Evolutionary conservation across 192 early-diverging fungal species (phyloP).

Genomic region (Backusella circina): DNA sequence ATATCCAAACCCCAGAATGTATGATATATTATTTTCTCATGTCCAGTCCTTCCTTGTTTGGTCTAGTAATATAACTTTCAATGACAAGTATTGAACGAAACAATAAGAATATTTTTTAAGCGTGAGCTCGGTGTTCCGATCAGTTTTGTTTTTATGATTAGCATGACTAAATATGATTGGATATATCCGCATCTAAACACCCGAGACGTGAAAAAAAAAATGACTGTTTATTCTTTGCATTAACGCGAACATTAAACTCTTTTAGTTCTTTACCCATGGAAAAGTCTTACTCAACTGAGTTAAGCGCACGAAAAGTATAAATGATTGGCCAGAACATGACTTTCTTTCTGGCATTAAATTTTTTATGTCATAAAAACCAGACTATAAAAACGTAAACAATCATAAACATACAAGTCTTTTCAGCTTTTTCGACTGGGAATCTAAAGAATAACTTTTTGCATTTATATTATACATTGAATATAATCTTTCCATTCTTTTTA

Average conservation of each 20-base stretch:
- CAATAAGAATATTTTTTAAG: neutral
- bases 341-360: neutral
- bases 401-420: neutral
- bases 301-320: neutral
- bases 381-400: neutral
- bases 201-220: neutral
- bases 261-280: neutral
- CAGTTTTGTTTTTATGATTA: neutral
- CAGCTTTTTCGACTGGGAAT: constrained; percentile 24
- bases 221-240: neutral
- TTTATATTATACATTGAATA: neutral
- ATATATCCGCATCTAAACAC: neutral
- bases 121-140: neutral
- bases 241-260: neutral
- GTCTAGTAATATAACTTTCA: neutral
- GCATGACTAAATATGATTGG: neutral
- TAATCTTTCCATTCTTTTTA: neutral
- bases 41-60: neutral
- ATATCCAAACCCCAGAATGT: neutral
- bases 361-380: neutral
- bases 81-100: neutral
- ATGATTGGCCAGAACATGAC: neutral
- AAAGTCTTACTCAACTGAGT: neutral
- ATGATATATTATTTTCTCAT: neutral
- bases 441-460: neutral